These are phyloP conservation scores for Dictyophora rubrovolvata DNA, from an alignment of 768 basidiomycete species.

Conservation along the genomic window DNA sequence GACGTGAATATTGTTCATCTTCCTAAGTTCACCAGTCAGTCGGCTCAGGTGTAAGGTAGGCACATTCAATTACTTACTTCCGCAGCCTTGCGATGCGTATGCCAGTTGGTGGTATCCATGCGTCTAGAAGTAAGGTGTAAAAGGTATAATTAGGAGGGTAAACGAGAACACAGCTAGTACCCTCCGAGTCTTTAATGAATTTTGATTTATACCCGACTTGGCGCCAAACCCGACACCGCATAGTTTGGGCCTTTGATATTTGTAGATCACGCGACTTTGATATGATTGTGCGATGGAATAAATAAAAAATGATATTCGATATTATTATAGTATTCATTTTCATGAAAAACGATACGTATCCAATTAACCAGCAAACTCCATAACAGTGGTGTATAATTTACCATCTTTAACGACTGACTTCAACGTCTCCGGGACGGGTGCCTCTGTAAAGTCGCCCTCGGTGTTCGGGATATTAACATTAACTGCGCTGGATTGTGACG, in stretches of 20 bases:
- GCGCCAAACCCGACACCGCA: too few species aligned
- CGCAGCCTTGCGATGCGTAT: constrained; percentile 49
- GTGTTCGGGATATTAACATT: constrained; percentile 90
- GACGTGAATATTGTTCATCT: constrained; percentile 13
- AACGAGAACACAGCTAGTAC: too few species aligned
- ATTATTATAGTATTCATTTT: constrained; percentile 1
- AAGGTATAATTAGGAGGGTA: background rate
- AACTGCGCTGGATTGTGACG: constrained; percentile 87
- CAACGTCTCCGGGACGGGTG: constrained; percentile 91
- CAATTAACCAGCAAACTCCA: constrained; percentile 57
- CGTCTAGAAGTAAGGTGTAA: constrained; percentile 14
- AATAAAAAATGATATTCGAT: constrained; percentile 8
- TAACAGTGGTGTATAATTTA: constrained; percentile 77
- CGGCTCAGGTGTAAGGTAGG: too few species aligned
- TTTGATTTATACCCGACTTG: too few species aligned
- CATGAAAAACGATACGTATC: constrained; percentile 15
- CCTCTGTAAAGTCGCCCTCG: constrained; percentile 85
- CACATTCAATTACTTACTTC: constrained; percentile 12
- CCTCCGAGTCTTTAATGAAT: too few species aligned
- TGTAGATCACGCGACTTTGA: background rate
- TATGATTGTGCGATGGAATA: constrained; percentile 3
- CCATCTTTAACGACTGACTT: constrained; percentile 73
- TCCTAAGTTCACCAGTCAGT: constrained; percentile 10
- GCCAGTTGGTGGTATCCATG: constrained; percentile 81
- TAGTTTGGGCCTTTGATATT: background rate